These are phyloP conservation scores for Moricandia arvensis DNA, from an alignment of 345 rosid genomes.

Conservation along the genomic window DNA sequence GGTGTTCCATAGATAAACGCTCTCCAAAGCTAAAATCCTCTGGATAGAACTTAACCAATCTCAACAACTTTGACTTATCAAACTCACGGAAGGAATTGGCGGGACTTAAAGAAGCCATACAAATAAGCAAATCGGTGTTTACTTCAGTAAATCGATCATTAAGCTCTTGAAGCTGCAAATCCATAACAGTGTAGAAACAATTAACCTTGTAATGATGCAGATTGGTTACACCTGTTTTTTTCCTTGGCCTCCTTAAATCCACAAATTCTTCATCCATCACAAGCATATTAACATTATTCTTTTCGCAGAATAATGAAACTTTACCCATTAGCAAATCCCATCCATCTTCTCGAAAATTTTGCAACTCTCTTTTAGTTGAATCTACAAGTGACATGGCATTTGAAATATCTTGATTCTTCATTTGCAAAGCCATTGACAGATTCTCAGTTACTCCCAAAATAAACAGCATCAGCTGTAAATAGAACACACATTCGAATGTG, in stretches of 20 bases:
- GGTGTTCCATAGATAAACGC: neutral
- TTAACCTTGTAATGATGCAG: no score
- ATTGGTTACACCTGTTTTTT: no score
- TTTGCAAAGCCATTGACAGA: neutral
- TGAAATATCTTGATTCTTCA: neutral
- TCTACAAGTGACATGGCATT: neutral
- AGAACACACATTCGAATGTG: neutral
- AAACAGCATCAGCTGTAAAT: neutral
- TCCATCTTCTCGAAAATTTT: neutral
- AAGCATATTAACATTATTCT: no score
- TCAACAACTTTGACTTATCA: neutral
- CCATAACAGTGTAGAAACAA: no score
- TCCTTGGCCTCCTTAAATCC: no score
- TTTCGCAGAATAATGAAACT: neutral
- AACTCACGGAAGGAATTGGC: no score
- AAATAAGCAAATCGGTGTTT: no score
- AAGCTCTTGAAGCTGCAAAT: no score
- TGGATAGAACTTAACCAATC: neutral
- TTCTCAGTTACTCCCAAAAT: neutral
- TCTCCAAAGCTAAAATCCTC: neutral
- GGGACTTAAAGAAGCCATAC: no score
- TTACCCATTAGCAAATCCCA: neutral
- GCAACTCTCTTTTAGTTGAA: neutral
- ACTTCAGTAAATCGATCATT: no score
- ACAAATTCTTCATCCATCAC: no score